Conservation (phyloP, 179 eudicot species). For the Beta macrorhiza region DNA sequence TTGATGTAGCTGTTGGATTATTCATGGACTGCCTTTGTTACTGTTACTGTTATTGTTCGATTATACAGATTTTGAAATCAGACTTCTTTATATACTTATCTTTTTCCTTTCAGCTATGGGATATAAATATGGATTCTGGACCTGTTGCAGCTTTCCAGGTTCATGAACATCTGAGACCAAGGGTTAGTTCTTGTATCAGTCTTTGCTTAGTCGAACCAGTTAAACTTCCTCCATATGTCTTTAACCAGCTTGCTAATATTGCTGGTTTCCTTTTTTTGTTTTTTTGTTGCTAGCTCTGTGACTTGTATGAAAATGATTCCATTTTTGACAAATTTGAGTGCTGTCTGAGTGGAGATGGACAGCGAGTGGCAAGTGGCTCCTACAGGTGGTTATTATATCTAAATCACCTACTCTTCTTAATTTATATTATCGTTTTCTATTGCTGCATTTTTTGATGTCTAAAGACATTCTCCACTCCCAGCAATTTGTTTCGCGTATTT, state of each 20-base stretch:
- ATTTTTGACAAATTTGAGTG: conserved; percentile 83
- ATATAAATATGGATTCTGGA: conserved; percentile 51
- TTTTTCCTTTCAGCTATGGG: conserved; percentile 42
- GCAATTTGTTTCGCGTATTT: conserved; percentile 81
- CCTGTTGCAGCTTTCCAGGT: conserved; percentile 48
- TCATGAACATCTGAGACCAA: conserved; percentile 49
- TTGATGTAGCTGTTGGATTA: not conserved
- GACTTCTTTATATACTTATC: not conserved
- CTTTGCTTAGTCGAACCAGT: not conserved
- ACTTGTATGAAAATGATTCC: conserved; percentile 59
- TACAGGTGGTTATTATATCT: conserved; percentile 43
- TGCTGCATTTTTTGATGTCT: conserved; percentile 9
- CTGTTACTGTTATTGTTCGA: not conserved
- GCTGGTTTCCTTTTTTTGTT: not conserved
- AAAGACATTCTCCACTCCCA: conserved; percentile 24
- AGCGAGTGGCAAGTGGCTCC: conserved; percentile 67
- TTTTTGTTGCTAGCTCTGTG: conserved; percentile 39
- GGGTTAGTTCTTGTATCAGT: conserved; percentile 32
- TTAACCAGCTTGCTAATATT: not conserved
- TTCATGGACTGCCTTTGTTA: not conserved
- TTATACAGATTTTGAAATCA: not conserved
- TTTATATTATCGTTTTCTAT: not conserved
- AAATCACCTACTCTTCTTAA: not conserved
- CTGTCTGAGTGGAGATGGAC: conserved; percentile 81
- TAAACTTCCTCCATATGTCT: not conserved